Base-by-base conservation (phyloP, 176 grass and related monocot genomes). In the Tillandsia leiboldiana region DNA sequence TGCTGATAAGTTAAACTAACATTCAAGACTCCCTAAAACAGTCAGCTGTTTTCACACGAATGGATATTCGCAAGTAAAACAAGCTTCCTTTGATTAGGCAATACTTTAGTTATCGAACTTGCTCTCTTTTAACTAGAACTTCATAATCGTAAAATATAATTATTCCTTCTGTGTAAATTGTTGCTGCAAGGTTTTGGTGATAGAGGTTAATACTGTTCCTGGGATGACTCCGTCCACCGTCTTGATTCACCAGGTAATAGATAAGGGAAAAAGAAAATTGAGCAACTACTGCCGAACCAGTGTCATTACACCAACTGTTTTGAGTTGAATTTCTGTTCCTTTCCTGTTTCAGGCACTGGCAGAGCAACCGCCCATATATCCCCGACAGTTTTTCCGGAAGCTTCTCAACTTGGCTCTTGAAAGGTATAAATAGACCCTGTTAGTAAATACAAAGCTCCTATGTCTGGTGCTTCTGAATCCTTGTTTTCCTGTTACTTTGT, bases 201-300 rank as follows among this genome's bases (percentile, higher is more conserved):
- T 96, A 54, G 93, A 96, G 77, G 93, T 87, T 1, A 96, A 96
- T 14, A 92, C 93, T 18, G 81, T 96, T 15, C 93, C 93, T 65
- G 88, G 93, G 47, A 92, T 96, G 93, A 92, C 89, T 74, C 93
- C 93, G 33, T 96, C 93, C 6, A 96, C 89, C 0, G 88, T 92
- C 18, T 77, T 96, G 69, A 87, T 96, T 77, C 93, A 96, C 81
- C 89, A 96, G 54, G 93, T 87, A 83, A 84, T 12, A 0, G 8
- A 33, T 15, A 68, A 17, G 26, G 0, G 68, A 61, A 6, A 23
- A 17, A 11, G 12, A 11, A 26, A 11, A 57, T 65, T 6, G 24
- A 51, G 12, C 18, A 9, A 26, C 48, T 49, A 18, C n/a, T 67
- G 51, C 14, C 11, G 42, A 28, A 50, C 14, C 27, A 29, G 2